Percentiles rank a stretch among this genome's conserved stretches.
Evolutionary conservation across 2,329 filamentous ascomycete species (phyloP).

Genomic region (Neofusicoccum sp.): DNA sequence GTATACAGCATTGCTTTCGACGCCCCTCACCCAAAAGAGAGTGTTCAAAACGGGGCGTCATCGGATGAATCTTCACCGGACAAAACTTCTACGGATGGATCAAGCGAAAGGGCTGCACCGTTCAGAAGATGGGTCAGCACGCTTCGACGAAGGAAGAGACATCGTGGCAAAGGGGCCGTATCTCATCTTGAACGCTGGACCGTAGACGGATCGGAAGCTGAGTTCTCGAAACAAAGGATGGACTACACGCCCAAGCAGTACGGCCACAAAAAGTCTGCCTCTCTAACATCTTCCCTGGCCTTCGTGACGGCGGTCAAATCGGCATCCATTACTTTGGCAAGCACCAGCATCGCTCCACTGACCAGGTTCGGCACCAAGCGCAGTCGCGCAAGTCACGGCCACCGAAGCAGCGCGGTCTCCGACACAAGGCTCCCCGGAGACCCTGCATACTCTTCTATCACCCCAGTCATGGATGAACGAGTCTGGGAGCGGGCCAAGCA

Average conservation of each 20-base stretch:
- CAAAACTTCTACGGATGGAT: background rate
- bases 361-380: conserved; percentile 54
- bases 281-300: conserved; percentile 72
- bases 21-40: background rate
- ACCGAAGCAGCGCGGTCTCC: conserved; percentile 59
- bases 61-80: background rate
- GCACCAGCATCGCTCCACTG: conserved; percentile 65
- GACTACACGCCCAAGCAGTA: conserved; percentile 18
- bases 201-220: conserved; percentile 27
- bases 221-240: background rate
- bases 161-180: conserved; percentile 36
- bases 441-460: conserved; percentile 52
- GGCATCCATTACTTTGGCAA: conserved; percentile 73
- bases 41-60: background rate
- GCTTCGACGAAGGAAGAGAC: conserved; percentile 57
- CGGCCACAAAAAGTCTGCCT: conserved; percentile 45
- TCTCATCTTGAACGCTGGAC: conserved; percentile 36
- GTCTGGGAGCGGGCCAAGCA: conserved; percentile 71
- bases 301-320: conserved; percentile 81
- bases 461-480: conserved; percentile 57
- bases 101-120: conserved; percentile 33
- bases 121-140: conserved; percentile 74
- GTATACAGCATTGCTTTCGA: background rate
- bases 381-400: conserved; percentile 48
- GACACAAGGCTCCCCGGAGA: conserved; percentile 57